Evolutionary conservation across 768 basidiomycete genomes (phyloP).

Genomic region (Boletus subparvulus): DNA sequence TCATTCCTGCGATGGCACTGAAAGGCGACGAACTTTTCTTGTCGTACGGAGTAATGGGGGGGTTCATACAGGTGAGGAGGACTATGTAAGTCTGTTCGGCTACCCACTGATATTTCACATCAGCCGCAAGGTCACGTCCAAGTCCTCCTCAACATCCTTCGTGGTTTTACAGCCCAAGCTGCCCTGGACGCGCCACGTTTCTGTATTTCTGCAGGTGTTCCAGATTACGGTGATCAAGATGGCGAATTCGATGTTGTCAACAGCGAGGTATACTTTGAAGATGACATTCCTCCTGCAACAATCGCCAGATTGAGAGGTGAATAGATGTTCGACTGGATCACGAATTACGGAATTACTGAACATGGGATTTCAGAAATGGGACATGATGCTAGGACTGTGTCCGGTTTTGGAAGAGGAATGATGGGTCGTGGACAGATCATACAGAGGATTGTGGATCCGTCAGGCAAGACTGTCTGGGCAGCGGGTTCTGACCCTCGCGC

Average conservation of each 20-base stretch:
- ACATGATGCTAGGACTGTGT: slow-evolving; percentile 69
- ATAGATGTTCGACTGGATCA: slow-evolving; percentile 13
- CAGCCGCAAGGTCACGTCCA: slow-evolving; percentile 97
- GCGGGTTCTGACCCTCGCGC: slow-evolving; percentile 89
- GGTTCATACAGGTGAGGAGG: slow-evolving; percentile 72
- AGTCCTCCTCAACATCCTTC: slow-evolving; percentile 85
- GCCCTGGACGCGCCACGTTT: slow-evolving; percentile 94
- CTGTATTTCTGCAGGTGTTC: slow-evolving; percentile 86
- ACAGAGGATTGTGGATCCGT: slow-evolving; percentile 66
- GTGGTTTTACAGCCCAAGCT: slow-evolving; percentile 84
- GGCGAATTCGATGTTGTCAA: slow-evolving; percentile 61
- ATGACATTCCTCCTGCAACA: slow-evolving; percentile 64
- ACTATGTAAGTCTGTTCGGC: background rate
- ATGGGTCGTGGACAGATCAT: slow-evolving; percentile 91
- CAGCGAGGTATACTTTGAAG: slow-evolving; percentile 88
- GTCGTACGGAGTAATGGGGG: slow-evolving; percentile 90
- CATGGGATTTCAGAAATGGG: slow-evolving; percentile 67
- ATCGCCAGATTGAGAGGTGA: slow-evolving; percentile 67
- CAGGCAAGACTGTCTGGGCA: slow-evolving; percentile 85
- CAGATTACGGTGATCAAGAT: slow-evolving; percentile 51
- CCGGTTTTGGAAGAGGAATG: slow-evolving; percentile 59
- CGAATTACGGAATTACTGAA: background rate
- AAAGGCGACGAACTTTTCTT: slow-evolving; percentile 80
- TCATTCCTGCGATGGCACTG: slow-evolving; percentile 87
- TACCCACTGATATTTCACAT: background rate